phyloP scores from a whole-genome alignment of 2,329 filamentous ascomycete genomes.

The Aspergillus pseudoviridinutans region DNA sequence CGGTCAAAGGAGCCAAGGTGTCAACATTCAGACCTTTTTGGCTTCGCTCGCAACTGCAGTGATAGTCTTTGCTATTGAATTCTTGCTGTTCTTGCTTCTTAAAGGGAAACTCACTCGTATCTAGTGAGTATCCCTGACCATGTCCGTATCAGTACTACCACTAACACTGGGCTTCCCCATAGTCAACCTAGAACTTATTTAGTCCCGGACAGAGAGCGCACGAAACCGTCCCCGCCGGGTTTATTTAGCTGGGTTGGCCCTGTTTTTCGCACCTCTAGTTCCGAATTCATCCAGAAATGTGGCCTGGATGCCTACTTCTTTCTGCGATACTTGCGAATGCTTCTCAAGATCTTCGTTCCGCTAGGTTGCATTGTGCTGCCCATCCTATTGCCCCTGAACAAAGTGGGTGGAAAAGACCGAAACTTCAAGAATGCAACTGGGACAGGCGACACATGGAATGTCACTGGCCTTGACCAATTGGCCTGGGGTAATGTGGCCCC shows the following conservation, averaged over 20 bases:
- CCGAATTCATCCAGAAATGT: slow-evolving; percentile 90
- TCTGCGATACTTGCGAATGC: slow-evolving; percentile 78
- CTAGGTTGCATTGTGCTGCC: slow-evolving; percentile 75
- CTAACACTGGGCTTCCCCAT: slow-evolving; percentile 4
- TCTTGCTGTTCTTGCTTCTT: slow-evolving; percentile 69
- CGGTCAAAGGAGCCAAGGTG: slow-evolving; percentile 33
- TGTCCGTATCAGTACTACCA: background rate
- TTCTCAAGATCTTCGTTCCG: slow-evolving; percentile 88
- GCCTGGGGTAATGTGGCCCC: slow-evolving; percentile 82
- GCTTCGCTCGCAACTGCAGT: slow-evolving; percentile 62
- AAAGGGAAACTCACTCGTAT: slow-evolving; percentile 77
- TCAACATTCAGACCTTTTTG: slow-evolving; percentile 52
- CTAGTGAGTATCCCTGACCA: slow-evolving; percentile 56
- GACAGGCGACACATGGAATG: slow-evolving; percentile 41
- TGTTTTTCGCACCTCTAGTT: slow-evolving; percentile 65
- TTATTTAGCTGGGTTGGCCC: slow-evolving; percentile 53
- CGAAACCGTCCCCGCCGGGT: slow-evolving; percentile 64
- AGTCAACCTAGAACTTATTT: slow-evolving; percentile 82
- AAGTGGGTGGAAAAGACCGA: slow-evolving; percentile 63
- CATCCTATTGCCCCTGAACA: slow-evolving; percentile 81
- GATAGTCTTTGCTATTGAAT: slow-evolving; percentile 58
- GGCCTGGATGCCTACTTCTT: slow-evolving; percentile 98
- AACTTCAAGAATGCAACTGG: slow-evolving; percentile 41
- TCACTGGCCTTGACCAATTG: slow-evolving; percentile 72
- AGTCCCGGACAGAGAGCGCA: slow-evolving; percentile 79